Evolutionary conservation across 106 monocot genomes (phyloP), one percentile per base, ranked within the genome.

Genomic region (Dendrobium officinale): DNA sequence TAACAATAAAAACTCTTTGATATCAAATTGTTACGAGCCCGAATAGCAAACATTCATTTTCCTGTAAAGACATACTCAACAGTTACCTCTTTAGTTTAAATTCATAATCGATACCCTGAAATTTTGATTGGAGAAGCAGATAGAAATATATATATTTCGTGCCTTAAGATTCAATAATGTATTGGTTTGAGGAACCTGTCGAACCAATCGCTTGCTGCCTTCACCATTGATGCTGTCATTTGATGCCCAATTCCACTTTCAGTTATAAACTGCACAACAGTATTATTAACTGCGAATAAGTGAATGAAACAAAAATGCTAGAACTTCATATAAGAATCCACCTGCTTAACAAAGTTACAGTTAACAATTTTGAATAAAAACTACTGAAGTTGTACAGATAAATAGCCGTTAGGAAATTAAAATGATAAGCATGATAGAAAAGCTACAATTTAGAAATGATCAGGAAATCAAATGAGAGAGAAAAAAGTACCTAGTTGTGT

Each of bases 171-270:
- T 43, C 20, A 20, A 16, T 43, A 20, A 45, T 19, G 18, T 43
- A 27, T 42, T 42, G 48, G 37, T 78, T 89, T 89, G 42, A 97
- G 90, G 78, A 92, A 89, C 42, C 56, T 83, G 79, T 97, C 94
- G 24, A 97, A 89, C 94, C 94, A 94, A 72, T 86, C 84, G 47
- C 97, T 94, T 47, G 90, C 97, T 82, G 86, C 86, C 78, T 89
- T 92, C 80, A 94, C 97, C 97, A 97, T 97, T 2, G 80, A 85
- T 13, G 82, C 45, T 4, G 94, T 97, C 97, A 97, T 89, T 59
- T 77, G 82, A 80, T 97, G 97, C 54, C 90, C 90, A 67, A 94
- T 87, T 27, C 90, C 92, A 31, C 85, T 77, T 75, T 94, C 94
- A 49, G 94, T 85, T 40, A 92, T 88, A 33, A 97, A 47, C 97